These are phyloP conservation scores for Penicillium sp. DNA, from an alignment of 2,329 filamentous ascomycete species.

Conservation along the genomic window DNA sequence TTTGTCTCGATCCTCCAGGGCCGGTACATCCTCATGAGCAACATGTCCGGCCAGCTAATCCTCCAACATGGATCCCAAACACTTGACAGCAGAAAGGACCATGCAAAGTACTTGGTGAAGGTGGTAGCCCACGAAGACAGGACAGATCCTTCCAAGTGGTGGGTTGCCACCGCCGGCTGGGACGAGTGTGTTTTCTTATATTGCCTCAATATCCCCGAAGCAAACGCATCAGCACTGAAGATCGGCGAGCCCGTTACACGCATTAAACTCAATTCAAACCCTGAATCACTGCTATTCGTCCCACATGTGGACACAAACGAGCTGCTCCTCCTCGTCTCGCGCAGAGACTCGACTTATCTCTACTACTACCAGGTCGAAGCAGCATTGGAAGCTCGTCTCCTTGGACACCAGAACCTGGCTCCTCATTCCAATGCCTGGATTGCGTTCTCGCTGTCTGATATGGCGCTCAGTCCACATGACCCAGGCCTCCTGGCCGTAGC, in stretches of 20 bases:
- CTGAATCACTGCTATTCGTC: slow-evolving; percentile 57
- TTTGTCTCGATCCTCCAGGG: slow-evolving; percentile 43
- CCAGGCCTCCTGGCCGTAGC: slow-evolving; percentile 57
- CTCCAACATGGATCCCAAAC: slow-evolving; percentile 47
- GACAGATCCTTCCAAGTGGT: slow-evolving; percentile 25
- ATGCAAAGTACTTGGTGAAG: slow-evolving; percentile 59
- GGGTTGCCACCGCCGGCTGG: slow-evolving; percentile 61
- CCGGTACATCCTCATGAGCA: slow-evolving; percentile 50
- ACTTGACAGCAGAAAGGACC: slow-evolving; percentile 54
- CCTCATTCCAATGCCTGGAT: slow-evolving; percentile 64
- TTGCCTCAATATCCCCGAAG: slow-evolving; percentile 19
- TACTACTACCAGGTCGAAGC: slow-evolving; percentile 51
- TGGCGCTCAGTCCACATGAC: slow-evolving; percentile 57
- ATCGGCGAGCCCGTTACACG: slow-evolving; percentile 29
- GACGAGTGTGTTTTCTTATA: slow-evolving; percentile 58
- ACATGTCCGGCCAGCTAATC: slow-evolving; percentile 59
- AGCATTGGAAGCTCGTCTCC: slow-evolving; percentile 34
- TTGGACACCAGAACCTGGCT: slow-evolving; percentile 60
- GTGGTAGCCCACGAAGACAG: slow-evolving; percentile 42
- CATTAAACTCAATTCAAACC: slow-evolving; percentile 49
- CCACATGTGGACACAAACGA: slow-evolving; percentile 48
- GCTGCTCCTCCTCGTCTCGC: slow-evolving; percentile 53
- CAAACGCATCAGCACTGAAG: slow-evolving; percentile 5
- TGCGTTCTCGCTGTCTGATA: slow-evolving; percentile 58
- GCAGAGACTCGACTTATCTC: slow-evolving; percentile 58